Conservation (phyloP, 768 basidiomycete genomes). For the Hygrophorus russula region DNA sequence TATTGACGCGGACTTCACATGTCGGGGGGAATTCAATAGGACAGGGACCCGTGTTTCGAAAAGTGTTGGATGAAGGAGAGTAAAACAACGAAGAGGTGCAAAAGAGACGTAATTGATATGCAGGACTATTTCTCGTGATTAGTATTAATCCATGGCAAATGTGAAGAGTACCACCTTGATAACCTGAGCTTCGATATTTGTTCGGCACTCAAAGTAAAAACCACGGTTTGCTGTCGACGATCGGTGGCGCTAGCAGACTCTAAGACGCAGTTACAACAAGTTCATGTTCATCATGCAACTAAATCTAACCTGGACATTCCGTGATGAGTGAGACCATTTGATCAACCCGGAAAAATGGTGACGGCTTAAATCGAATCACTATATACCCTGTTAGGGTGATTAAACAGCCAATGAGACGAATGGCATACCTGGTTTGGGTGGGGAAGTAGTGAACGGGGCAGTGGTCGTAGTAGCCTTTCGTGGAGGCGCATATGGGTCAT, state of each 20-base stretch:
- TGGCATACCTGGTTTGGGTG: conserved; percentile 19
- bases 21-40: conserved; percentile 87
- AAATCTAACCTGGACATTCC: conserved; percentile 65
- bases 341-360: conserved; percentile 66
- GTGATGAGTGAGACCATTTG: conserved; percentile 51
- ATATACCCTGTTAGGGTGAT: conserved; percentile 11
- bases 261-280: conserved; percentile 16
- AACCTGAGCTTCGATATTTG: conserved; percentile 50
- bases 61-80: conserved; percentile 35
- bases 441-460: conserved; percentile 21
- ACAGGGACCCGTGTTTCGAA: conserved; percentile 45
- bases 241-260: conserved; percentile 76
- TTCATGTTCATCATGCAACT: conserved; percentile 1
- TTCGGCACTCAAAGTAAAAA: conserved; percentile 57
- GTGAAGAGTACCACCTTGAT: conserved; percentile 30
- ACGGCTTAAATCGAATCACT: conserved; percentile 71
- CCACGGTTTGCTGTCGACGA: conserved; percentile 49
- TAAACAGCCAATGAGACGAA: conserved; percentile 5
- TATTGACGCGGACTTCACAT: conserved; percentile 85
- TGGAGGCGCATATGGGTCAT: conserved; percentile 59
- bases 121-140: conserved; percentile 29
- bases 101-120: conserved; percentile 76
- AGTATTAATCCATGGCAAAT: conserved; percentile 6
- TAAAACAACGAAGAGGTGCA: conserved; percentile 81
- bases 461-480: conserved; percentile 28